Evolutionary conservation across 345 rosid species (phyloP).

Genomic region (Pistacia atlantica): DNA sequence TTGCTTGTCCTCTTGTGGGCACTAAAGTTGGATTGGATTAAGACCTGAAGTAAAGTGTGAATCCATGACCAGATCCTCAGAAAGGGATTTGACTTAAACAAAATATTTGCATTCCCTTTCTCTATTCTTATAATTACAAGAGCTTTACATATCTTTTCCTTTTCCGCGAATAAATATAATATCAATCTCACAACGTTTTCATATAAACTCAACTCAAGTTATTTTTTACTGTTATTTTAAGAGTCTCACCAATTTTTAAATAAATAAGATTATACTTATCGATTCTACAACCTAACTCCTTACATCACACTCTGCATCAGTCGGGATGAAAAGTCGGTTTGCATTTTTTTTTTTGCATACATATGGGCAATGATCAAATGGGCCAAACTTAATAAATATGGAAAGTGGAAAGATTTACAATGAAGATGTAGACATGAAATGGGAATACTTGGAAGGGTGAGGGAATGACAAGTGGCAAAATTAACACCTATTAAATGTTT

Average conservation of each 20-base stretch:
- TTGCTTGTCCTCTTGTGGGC: slow-evolving; percentile 45
- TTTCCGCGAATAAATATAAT: not conserved
- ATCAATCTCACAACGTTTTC: no score
- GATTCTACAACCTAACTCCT: no score
- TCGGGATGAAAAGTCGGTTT: no score
- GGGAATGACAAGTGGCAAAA: slow-evolving; percentile 23
- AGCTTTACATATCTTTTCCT: not conserved
- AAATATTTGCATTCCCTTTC: slow-evolving; percentile 14
- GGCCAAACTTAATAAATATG: not conserved
- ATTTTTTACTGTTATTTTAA: not conserved
- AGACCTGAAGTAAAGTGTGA: slow-evolving; percentile 54
- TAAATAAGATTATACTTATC: no score
- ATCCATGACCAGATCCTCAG: slow-evolving; percentile 59
- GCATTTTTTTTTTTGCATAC: no score
- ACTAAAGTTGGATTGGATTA: slow-evolving; percentile 44
- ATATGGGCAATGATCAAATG: no score
- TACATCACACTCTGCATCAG: no score
- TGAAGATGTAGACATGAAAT: not conserved
- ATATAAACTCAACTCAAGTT: no score
- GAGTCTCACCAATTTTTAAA: no score
- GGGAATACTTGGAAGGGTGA: not conserved
- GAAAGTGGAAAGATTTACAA: not conserved
- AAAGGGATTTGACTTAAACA: slow-evolving; percentile 55
- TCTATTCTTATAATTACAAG: not conserved
- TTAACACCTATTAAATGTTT: slow-evolving; percentile 13